These are phyloP conservation scores for Aureoboletus auriporus DNA, from an alignment of 768 basidiomycete species.

Conservation along the genomic window DNA sequence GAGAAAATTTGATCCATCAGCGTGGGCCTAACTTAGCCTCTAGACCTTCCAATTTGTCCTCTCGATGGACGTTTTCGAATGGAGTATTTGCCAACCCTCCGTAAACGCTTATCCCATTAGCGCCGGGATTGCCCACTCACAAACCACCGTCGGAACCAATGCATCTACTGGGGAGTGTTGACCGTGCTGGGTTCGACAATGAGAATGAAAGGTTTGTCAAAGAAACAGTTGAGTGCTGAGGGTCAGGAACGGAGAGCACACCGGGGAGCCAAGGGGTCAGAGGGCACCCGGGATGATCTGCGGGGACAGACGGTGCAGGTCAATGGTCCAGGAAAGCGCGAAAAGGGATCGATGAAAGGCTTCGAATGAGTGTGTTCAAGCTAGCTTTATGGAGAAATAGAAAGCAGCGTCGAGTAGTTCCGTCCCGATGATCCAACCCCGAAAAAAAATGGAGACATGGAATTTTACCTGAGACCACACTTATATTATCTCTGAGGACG, in stretches of 20 bases:
- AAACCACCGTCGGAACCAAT: conserved; percentile 80
- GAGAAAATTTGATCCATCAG: conserved; percentile 72
- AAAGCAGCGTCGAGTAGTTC: conserved; percentile 70
- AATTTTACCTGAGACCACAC: conserved; percentile 68
- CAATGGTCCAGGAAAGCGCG: conserved; percentile 77
- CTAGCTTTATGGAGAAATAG: conserved; percentile 65
- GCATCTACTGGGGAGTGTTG: conserved; percentile 93
- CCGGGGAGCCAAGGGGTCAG: conserved; percentile 64
- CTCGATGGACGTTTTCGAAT: conserved; percentile 5
- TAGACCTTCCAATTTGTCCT: conserved; percentile 2
- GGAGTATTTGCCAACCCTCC: conserved; percentile 51
- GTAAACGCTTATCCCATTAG: conserved; percentile 18
- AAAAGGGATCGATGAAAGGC: conserved; percentile 71
- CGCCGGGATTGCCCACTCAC: conserved; percentile 68
- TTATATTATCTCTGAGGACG: conserved; percentile 73
- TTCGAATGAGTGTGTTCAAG: conserved; percentile 49
- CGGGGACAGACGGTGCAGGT: conserved; percentile 35
- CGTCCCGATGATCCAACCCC: not conserved
- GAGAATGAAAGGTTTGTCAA: conserved; percentile 82
- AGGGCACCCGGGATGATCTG: conserved; percentile 10
- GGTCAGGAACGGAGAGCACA: conserved; percentile 65
- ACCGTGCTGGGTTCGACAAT: conserved; percentile 86
- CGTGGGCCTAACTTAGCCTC: conserved; percentile 16
- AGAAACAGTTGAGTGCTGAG: conserved; percentile 78
- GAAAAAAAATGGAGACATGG: not conserved